These are phyloP conservation scores for Excoecaria agallocha DNA, from an alignment of 345 rosid species.

Conservation along the genomic window DNA sequence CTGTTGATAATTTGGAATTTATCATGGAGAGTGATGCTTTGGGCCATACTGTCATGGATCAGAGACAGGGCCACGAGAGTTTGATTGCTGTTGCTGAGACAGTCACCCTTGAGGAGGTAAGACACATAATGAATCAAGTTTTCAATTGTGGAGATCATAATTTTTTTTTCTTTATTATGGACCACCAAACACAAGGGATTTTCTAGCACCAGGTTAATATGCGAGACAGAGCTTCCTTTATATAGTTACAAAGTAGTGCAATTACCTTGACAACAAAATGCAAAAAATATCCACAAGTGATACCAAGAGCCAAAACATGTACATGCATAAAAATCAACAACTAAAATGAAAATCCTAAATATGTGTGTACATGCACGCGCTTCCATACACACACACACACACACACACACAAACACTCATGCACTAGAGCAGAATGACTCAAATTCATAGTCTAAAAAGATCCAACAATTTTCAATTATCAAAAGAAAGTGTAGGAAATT, in stretches of 20 bases:
- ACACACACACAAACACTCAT: no score
- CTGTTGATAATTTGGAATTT: conserved; percentile 98
- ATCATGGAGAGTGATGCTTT: conserved; percentile 99
- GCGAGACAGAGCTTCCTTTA: no score
- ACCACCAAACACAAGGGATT: not conserved
- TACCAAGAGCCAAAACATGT: no score
- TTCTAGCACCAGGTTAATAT: no score
- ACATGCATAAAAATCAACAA: no score
- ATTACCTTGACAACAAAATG: no score
- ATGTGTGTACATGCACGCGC: no score
- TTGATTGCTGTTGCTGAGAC: conserved; percentile 86
- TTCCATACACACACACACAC: no score
- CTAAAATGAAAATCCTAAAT: no score
- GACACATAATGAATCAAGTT: conserved; percentile 1
- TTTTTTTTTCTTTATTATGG: not conserved
- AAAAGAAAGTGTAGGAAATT: not conserved
- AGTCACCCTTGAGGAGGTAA: conserved; percentile 89
- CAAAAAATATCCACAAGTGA: no score
- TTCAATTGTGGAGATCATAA: not conserved
- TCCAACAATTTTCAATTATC: not conserved
- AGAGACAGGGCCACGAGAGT: conserved; percentile 91
- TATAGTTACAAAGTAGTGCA: no score
- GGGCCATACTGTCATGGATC: conserved; percentile 96
- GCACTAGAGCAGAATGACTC: not conserved
- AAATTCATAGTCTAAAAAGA: not conserved